Conservation (phyloP, 2,329 filamentous ascomycete species). For the Verticillium nubilum region DNA sequence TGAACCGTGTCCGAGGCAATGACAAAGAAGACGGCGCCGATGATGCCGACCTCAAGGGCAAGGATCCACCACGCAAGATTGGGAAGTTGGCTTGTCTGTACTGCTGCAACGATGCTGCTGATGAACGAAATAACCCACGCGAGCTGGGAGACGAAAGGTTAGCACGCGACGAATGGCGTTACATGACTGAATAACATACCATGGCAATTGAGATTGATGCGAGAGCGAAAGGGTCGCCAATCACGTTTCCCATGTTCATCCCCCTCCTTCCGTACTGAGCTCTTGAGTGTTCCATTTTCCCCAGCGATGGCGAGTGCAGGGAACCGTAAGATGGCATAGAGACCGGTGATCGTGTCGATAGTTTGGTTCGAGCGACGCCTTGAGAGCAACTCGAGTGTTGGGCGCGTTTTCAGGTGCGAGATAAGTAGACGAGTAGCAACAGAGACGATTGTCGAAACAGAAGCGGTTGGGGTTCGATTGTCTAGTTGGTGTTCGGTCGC, state of each 20-base stretch:
- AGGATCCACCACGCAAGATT: conserved; percentile 91
- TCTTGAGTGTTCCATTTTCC: conserved; percentile 73
- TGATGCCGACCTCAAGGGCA: conserved; percentile 79
- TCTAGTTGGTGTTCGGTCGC: background rate
- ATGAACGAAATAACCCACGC: conserved; percentile 95
- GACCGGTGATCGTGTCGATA: conserved; percentile 16
- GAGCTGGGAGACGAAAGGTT: conserved; percentile 50
- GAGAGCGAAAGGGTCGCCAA: conserved; percentile 93
- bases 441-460: background rate
- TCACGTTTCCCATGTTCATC: conserved; percentile 80
- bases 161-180: conserved; percentile 5
- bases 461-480: background rate
- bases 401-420: background rate
- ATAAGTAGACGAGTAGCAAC: background rate
- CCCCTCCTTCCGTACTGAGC: conserved; percentile 47
- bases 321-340: conserved; percentile 74
- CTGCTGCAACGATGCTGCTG: conserved; percentile 68
- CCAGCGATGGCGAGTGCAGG: conserved; percentile 65
- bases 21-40: conserved; percentile 73
- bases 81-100: conserved; percentile 48
- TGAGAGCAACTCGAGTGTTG: background rate
- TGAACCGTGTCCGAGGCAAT: conserved; percentile 79
- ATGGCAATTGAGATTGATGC: conserved; percentile 88
- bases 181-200: conserved; percentile 51
- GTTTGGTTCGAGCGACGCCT: background rate